phyloP scores from a whole-genome alignment of 73 alveolate genomes.

The Paramecium tetraurelia region DNA sequence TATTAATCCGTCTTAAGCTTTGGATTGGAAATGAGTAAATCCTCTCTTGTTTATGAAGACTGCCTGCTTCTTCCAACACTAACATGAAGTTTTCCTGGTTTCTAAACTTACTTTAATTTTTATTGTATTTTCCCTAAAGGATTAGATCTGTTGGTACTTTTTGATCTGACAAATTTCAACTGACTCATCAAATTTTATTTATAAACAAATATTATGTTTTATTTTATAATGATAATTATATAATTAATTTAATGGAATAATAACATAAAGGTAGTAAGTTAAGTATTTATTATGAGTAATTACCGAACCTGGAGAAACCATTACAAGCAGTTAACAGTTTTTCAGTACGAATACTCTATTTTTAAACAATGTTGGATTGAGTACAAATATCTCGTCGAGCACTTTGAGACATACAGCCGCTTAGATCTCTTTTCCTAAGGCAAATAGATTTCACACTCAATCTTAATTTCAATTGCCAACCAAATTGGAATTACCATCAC shows the following conservation, averaged over 20 bases:
- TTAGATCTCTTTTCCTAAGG: constrained; percentile 25
- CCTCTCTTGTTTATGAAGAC: not conserved
- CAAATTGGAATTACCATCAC: not conserved
- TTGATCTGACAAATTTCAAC: not conserved
- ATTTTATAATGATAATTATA: not conserved
- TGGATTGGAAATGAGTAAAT: not conserved
- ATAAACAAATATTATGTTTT: not conserved
- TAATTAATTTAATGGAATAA: not conserved
- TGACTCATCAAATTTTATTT: not conserved
- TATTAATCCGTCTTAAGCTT: not conserved
- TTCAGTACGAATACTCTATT: not conserved
- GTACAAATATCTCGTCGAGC: constrained; percentile 36
- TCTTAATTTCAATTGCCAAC: not conserved
- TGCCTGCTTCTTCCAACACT: not conserved
- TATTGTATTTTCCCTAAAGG: not conserved
- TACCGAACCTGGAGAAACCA: not conserved
- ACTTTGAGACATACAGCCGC: constrained; percentile 37
- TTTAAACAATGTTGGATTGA: not conserved
- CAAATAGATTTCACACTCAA: not conserved
- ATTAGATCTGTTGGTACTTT: not conserved
- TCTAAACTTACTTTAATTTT: not conserved
- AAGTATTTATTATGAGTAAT: not conserved
- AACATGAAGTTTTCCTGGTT: not conserved
- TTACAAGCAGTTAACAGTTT: not conserved
- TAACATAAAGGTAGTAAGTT: not conserved